A percentile compares a stretch with the other conserved stretches of the same genome.
Conservation (phyloP, 768 basidiomycete genomes). For the Daedalea quercina region DNA sequence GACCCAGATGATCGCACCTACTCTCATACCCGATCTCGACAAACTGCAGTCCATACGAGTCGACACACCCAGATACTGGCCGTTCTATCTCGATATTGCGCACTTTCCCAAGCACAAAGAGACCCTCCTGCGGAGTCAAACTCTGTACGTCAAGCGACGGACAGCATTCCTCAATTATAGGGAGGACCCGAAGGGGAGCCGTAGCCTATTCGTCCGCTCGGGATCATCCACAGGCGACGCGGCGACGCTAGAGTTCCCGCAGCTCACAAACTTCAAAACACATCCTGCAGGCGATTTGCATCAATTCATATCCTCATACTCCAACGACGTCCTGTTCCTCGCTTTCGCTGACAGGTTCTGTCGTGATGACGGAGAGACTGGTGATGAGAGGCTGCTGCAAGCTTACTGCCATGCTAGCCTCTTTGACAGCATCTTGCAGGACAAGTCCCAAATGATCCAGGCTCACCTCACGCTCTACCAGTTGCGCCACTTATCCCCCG, state of each 20-base stretch:
- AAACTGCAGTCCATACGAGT: constrained; percentile 76
- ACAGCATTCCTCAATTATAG: constrained; percentile 91
- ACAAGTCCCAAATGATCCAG: constrained; percentile 76
- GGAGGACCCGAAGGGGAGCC: constrained; percentile 89
- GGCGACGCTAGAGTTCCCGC: constrained; percentile 81
- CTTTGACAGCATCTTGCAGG: constrained; percentile 85
- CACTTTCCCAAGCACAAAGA: constrained; percentile 61
- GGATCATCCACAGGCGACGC: constrained; percentile 81
- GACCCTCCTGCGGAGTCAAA: constrained; percentile 67
- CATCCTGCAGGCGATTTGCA: constrained; percentile 71
- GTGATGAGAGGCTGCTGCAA: constrained; percentile 55
- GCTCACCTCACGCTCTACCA: constrained; percentile 68
- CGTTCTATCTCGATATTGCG: constrained; percentile 77
- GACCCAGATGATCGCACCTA: constrained; percentile 84
- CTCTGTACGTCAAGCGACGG: constrained; percentile 86
- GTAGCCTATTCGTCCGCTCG: constrained; percentile 84
- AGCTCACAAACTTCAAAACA: constrained; percentile 55
- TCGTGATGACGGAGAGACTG: constrained; percentile 50
- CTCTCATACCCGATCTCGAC: constrained; percentile 85
- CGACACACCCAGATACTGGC: constrained; percentile 95
- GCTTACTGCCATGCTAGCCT: constrained; percentile 70
- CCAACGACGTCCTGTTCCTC: constrained; percentile 72
- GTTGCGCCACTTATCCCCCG: constrained; percentile 54
- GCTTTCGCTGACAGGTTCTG: constrained; percentile 79
- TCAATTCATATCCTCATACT: constrained; percentile 83